Evolutionary conservation across 2,329 filamentous ascomycete species (phyloP).

Genomic region (Bretziella fagacearum): DNA sequence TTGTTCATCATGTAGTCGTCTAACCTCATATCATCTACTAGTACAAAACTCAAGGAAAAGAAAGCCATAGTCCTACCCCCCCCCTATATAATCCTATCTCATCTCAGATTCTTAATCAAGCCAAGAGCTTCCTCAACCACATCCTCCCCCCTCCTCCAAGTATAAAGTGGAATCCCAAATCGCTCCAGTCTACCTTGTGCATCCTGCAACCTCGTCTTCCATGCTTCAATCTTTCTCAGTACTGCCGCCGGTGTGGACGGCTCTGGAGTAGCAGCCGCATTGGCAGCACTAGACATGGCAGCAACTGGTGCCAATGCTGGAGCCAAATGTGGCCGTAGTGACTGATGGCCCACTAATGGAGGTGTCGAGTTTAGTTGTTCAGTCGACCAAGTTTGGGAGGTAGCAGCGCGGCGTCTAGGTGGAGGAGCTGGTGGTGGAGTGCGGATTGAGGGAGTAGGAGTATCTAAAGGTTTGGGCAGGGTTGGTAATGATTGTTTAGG

Average conservation of each 20-base stretch:
- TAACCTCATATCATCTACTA: too few relatives aligned
- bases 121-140: constrained; percentile 48
- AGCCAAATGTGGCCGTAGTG: constrained; percentile 25
- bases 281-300: constrained; percentile 47
- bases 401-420: constrained; percentile 19
- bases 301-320: constrained; percentile 60
- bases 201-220: constrained; percentile 3
- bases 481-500: constrained; percentile 19
- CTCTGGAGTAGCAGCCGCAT: constrained; percentile 39
- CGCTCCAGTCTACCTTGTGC: constrained; percentile 32
- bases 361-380: constrained; percentile 5
- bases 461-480: constrained; percentile 13
- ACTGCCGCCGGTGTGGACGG: constrained; percentile 18
- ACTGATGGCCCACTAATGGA: not conserved
- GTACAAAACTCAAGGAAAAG: too few relatives aligned
- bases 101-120: constrained; percentile 3
- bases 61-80: not conserved
- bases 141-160: constrained; percentile 57
- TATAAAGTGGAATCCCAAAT: constrained; percentile 50
- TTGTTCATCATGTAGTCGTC: too few relatives aligned
- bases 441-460: constrained; percentile 15
- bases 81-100: not conserved
- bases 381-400: constrained; percentile 12
- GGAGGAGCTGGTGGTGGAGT: constrained; percentile 24
- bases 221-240: constrained; percentile 9